These are phyloP conservation scores for Mycena citricolor DNA, from an alignment of 1,284 basidiomycete genomes.

Conservation along the genomic window DNA sequence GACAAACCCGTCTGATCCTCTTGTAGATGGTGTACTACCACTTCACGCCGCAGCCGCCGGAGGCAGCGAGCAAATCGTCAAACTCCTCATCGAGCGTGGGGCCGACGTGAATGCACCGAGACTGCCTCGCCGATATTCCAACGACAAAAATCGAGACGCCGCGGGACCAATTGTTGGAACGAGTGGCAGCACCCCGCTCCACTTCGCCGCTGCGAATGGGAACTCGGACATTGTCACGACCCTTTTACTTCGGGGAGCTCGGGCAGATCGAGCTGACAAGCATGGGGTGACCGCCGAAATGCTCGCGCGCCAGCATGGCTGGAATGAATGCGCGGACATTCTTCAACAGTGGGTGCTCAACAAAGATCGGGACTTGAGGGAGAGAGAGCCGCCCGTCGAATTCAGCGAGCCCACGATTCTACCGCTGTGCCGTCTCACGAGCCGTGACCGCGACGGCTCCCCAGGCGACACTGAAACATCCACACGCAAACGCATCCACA, in stretches of 20 bases:
- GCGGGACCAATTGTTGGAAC: conserved; percentile 74
- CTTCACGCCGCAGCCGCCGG: conserved; percentile 89
- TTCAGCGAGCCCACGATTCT: conserved; percentile 21
- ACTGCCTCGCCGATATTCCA: conserved; percentile 78
- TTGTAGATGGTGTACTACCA: conserved; percentile 75
- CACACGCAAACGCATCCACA: conserved; percentile 46
- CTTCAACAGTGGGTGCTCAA: conserved; percentile 55
- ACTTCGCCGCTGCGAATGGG: conserved; percentile 92
- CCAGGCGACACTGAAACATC: conserved; percentile 29
- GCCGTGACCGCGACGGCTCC: conserved; percentile 26
- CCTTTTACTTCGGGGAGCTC: conserved; percentile 79
- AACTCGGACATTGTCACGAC: conserved; percentile 74
- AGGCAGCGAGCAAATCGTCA: conserved; percentile 82
- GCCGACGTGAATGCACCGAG: conserved; percentile 93
- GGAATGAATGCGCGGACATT: conserved; percentile 61
- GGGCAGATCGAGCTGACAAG: conserved; percentile 79
- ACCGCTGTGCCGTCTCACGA: conserved; percentile 20
- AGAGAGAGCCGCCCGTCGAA: conserved; percentile 33
- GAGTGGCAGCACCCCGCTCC: conserved; percentile 83
- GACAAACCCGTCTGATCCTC: conserved; percentile 11
- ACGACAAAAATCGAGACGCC: conserved; percentile 63
- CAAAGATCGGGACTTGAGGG: conserved; percentile 58
- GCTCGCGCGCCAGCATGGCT: conserved; percentile 68
- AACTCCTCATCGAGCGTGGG: conserved; percentile 83
- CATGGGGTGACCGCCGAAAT: conserved; percentile 80